Base-by-base conservation (phyloP, 805 yeast species). In the Zygotorulaspora danielsina region DNA sequence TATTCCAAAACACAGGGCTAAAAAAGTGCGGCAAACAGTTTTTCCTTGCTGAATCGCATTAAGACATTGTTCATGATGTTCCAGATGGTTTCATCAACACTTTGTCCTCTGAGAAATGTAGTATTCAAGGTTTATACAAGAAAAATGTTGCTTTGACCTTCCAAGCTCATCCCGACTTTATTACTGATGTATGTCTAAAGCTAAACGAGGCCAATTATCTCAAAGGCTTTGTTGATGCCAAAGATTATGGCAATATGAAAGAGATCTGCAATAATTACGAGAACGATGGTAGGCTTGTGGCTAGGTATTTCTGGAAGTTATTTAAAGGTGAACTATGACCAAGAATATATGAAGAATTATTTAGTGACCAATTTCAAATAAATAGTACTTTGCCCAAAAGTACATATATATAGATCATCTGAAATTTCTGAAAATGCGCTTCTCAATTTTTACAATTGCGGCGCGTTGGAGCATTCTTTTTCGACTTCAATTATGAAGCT, bases 111-210 rank as follows among this genome's bases (percentile, higher is more conserved):
- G 59, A 66, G 0, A 67, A 61, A 28, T 82, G 95, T 46, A 51
- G 62, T 1, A 63, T 75, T 26, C 96, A 88, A 61, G 94, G 95
- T 0, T 63, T 84, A 19, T 73, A 73, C 41, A 73, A 74, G 28
- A 67, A 70, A 1, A 55, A 67, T 16, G 67, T 71, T 32, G 39
- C 83, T 6, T 61, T 88, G 17, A 76, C 94, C 0, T 74, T 87
- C 49, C 97, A 88, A 61, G 96, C 95, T 1, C 97, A 88, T 54
- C 96, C 96, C 0, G 96, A 88, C 57, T 88, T 84, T 53, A 54
- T 64, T 15, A 64, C 65, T 0, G 68, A 60, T 2, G 54, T 57
- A 15, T 39, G 43, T 24, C 51, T 55, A 4, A 20, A 25, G 9
- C 18, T 33, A 19, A 34, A 34, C 11, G 33, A 20, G 12, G 12